phyloP scores from a whole-genome alignment of 140 eudicot species.

The Ambrosia hybrid region DNA sequence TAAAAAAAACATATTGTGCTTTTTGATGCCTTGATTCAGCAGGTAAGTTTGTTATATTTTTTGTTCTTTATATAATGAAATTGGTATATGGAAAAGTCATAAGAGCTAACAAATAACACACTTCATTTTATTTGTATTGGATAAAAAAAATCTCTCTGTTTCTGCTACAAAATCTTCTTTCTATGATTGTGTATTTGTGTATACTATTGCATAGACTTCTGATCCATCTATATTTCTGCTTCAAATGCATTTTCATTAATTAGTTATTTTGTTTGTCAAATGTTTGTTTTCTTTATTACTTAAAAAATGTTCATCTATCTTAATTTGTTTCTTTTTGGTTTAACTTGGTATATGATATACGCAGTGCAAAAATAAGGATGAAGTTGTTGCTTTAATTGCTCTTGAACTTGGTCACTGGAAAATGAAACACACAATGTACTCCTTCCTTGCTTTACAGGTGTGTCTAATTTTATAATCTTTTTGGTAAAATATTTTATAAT shows the following conservation, averaged over 20 bases:
- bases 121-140: slow-evolving; percentile 2
- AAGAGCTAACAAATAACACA: background rate
- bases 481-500: background rate
- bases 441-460: slow-evolving; percentile 96
- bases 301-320: slow-evolving; percentile 7
- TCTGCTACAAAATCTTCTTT: no score
- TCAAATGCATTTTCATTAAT: background rate
- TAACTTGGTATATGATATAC: background rate
- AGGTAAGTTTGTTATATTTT: slow-evolving; percentile 46
- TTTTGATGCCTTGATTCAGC: slow-evolving; percentile 88
- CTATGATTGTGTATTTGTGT: no score
- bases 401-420: slow-evolving; percentile 99
- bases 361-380: slow-evolving; percentile 49
- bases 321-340: background rate
- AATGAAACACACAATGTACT: slow-evolving; percentile 89
- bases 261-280: slow-evolving; percentile 6
- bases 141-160: no score
- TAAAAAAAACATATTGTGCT: slow-evolving; percentile 94
- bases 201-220: background rate
- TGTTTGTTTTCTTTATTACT: background rate
- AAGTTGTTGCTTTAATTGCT: slow-evolving; percentile 97
- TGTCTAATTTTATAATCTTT: background rate
- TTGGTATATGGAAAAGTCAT: slow-evolving; percentile 9
- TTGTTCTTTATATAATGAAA: no score
- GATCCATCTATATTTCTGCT: slow-evolving; percentile 13